phyloP scores from a whole-genome alignment of 2,329 filamentous ascomycete species.

The Aureobasidium pullulans region DNA sequence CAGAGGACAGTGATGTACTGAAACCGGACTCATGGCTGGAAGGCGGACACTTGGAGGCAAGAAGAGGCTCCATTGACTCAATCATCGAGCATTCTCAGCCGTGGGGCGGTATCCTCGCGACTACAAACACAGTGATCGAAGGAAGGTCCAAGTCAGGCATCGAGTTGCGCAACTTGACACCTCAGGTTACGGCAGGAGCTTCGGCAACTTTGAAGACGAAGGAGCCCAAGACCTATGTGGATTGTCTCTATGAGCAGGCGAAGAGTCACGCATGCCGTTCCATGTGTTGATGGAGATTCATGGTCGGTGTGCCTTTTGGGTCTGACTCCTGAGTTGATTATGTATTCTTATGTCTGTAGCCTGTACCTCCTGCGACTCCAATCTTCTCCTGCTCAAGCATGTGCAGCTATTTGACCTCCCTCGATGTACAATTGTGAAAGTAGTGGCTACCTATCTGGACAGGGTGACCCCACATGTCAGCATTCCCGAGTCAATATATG shows the following conservation, averaged over 20 bases:
- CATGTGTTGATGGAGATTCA: background rate
- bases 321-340: background rate
- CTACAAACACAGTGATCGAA: slow-evolving; percentile 28
- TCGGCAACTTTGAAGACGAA: slow-evolving; percentile 25
- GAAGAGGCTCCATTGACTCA: background rate
- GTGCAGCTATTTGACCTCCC: too few species aligned
- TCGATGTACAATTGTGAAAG: too few species aligned
- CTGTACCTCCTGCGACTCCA: too few species aligned
- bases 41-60: slow-evolving; percentile 3
- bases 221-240: slow-evolving; percentile 36
- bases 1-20: slow-evolving; percentile 18
- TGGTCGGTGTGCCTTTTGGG: background rate
- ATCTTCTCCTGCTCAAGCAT: too few species aligned
- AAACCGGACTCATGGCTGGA: slow-evolving; percentile 21
- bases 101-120: slow-evolving; percentile 30
- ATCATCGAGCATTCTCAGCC: slow-evolving; percentile 17
- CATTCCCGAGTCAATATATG: too few species aligned
- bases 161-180: slow-evolving; percentile 20
- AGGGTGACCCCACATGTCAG: too few species aligned
- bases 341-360: background rate
- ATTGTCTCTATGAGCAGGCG: slow-evolving; percentile 24
- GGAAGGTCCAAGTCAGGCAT: slow-evolving; percentile 20
- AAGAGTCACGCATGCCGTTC: slow-evolving; percentile 9
- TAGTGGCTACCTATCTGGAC: too few species aligned
- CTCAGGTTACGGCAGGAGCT: slow-evolving; percentile 14